Evolutionary conservation across 148 eudicot species (phyloP), one percentile per base, ranked within the genome.

Genomic region (Heliamphora exappendiculata): DNA sequence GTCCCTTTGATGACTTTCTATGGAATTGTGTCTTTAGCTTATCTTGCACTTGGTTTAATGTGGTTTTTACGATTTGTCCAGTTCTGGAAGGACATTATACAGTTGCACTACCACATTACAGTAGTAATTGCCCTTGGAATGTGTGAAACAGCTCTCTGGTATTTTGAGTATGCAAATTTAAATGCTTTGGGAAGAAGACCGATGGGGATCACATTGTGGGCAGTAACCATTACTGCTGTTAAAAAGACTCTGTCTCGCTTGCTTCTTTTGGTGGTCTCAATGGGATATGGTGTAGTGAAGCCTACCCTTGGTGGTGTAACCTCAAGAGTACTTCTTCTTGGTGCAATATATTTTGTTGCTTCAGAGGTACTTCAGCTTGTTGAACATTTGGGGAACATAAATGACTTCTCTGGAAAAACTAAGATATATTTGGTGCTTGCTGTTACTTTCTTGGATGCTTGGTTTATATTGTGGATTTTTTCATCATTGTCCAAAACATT

Each of bases 101-200:
- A 90, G 82, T 79, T 94, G 84, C 98, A 94, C 77, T 94, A 91
- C 81, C 93, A 94, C 78, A 94, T 94, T 50, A 88, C 97, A 11
- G 87, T 88, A 26, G 95, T 94, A 41, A 94, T 94, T 86, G 95
- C 93, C 75, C 95, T 94, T 73, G 98, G 98, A 57, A 94, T 94
- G 98, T 88, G 91, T 81, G 98, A 94, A 84, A 90, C 87, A 90
- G 95, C 98, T 78, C 77, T 94, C 37, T 91, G 98, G 98, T 94
- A 91, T 79, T 94, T 87, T 77, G 98, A 94, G 62, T 94, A 94
- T 81, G 80, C 97, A 73, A 94, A 91, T 75, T 84, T 94, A 63
- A 90, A 90, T 82, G 86, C 89, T 73, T 89, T 97, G 58, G 98
- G 98, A 65, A 77, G 80, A 36, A 85, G 98, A 69, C 98, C 98